Percentiles rank a stretch among this genome's conserved stretches.
phyloP scores from a whole-genome alignment of 192 early-diverging fungal genomes.

The Backusella luteola region DNA sequence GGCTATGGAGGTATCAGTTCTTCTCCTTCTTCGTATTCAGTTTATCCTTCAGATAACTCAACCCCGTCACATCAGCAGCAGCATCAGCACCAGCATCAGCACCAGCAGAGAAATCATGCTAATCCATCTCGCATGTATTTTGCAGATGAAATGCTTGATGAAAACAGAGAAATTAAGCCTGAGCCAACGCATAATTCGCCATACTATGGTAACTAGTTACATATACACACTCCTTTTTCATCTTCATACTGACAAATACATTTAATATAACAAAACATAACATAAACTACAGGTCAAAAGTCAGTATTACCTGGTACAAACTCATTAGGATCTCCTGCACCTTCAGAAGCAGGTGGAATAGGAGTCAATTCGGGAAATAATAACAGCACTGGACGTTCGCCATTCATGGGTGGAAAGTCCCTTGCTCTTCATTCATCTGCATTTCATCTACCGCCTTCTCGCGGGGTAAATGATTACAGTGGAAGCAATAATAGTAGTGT shows the following conservation, averaged over 20 bases:
- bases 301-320: slow-evolving; percentile 13
- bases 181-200: background rate
- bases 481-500: background rate
- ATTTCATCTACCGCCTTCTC: slow-evolving; percentile 16
- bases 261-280: background rate
- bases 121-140: slow-evolving; percentile 3
- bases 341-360: slow-evolving; percentile 12
- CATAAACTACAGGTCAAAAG: background rate
- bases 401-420: background rate
- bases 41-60: background rate
- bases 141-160: slow-evolving; percentile 12
- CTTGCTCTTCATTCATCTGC: slow-evolving; percentile 13
- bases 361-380: background rate
- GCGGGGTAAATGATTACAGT: background rate
- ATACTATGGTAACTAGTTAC: background rate
- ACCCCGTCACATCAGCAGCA: background rate
- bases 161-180: slow-evolving; percentile 3
- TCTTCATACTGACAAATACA: background rate
- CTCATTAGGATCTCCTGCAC: slow-evolving; percentile 1
- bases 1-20: background rate
- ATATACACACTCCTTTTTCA: background rate
- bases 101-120: background rate
- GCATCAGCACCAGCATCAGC: background rate
- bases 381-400: background rate
- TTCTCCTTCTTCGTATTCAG: slow-evolving; percentile 7